Evolutionary conservation across 352 stramenopile genomes (phyloP).

Genomic region (Globisporangium heterothallicum): DNA sequence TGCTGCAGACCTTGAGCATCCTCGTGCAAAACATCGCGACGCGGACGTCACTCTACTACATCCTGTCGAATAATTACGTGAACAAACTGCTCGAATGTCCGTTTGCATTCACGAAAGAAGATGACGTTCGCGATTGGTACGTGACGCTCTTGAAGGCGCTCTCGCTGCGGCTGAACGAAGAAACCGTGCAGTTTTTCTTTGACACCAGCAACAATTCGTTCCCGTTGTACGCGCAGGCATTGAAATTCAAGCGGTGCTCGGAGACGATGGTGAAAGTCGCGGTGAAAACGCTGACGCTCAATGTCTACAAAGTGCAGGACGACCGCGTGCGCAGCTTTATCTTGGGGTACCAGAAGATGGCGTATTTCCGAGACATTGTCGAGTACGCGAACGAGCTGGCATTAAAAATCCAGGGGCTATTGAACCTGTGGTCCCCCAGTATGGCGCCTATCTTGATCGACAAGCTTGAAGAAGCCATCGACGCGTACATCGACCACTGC

Average conservation of each 20-base stretch:
- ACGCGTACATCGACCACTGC: conserved; percentile 82
- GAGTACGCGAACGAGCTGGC: conserved; percentile 71
- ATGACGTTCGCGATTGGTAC: conserved; percentile 88
- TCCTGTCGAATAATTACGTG: conserved; percentile 94
- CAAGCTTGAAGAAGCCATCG: conserved; percentile 75
- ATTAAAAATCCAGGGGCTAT: conserved; percentile 63
- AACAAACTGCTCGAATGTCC: conserved; percentile 89
- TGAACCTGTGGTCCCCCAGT: conserved; percentile 52
- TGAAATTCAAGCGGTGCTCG: conserved; percentile 61
- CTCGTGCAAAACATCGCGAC: conserved; percentile 89
- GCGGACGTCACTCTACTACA: conserved; percentile 90
- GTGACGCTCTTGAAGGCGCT: conserved; percentile 87
- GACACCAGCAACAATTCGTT: conserved; percentile 39
- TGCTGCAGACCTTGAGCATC: conserved; percentile 91
- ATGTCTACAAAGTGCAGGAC: conserved; percentile 76
- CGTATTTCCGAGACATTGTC: conserved; percentile 79
- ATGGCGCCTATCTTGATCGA: conserved; percentile 30
- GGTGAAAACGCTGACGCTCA: conserved; percentile 84
- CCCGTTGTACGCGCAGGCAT: conserved; percentile 67
- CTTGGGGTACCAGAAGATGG: conserved; percentile 61
- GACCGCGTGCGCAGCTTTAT: conserved; percentile 73
- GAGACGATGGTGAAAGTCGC: conserved; percentile 85
- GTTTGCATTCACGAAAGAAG: conserved; percentile 54
- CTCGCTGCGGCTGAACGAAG: conserved; percentile 76
- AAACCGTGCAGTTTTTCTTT: conserved; percentile 90